phyloP scores from a whole-genome alignment of 2,329 filamentous ascomycete genomes.

The Botryotinia calthae region DNA sequence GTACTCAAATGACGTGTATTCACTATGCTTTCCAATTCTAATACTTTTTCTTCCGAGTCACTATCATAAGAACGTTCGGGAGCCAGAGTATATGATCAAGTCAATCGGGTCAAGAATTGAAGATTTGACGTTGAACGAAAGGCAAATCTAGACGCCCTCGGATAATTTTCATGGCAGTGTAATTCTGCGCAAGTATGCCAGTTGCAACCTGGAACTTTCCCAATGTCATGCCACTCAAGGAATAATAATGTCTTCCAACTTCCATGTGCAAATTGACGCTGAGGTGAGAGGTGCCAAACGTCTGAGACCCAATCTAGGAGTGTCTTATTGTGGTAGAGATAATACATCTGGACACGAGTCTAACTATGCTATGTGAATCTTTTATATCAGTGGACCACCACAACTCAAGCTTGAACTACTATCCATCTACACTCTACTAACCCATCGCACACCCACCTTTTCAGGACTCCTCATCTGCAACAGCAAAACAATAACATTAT shows the following conservation, averaged over 20 bases:
- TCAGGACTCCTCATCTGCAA: constrained; percentile 28
- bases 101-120: background rate
- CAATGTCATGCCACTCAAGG: background rate
- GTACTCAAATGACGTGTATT: background rate
- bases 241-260: background rate
- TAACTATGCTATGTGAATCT: too few species aligned
- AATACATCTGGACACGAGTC: too few species aligned
- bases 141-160: background rate
- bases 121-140: background rate
- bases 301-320: too few species aligned
- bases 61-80: too few species aligned
- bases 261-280: too few species aligned
- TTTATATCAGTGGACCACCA: background rate
- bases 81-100: background rate
- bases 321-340: too few species aligned
- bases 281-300: too few species aligned
- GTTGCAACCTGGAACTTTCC: too few species aligned
- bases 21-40: background rate
- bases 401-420: background rate
- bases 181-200: too few species aligned
- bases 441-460: constrained; percentile 25
- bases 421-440: background rate
- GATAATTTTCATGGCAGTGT: background rate
- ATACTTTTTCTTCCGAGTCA: background rate
- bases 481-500: constrained; percentile 24